These are phyloP conservation scores for Tetrahymena malaccensis DNA, from an alignment of 73 alveolate species.

Conservation along the genomic window DNA sequence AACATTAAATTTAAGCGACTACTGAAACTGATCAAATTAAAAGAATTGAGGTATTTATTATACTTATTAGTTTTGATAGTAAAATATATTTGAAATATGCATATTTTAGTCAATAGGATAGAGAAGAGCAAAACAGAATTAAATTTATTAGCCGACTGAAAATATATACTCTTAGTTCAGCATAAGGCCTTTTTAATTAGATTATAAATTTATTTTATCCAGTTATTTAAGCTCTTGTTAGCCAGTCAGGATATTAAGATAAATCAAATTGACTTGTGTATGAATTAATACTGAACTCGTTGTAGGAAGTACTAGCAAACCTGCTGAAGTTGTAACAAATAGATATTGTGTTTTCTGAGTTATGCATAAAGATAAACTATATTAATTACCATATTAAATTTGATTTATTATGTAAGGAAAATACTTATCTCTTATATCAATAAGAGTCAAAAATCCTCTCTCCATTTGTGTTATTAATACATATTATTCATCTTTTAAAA, in stretches of 20 bases:
- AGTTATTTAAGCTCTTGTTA: neutral
- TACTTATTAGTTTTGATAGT: neutral
- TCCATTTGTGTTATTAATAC: neutral
- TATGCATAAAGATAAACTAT: neutral
- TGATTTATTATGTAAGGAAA: neutral
- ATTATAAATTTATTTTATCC: neutral
- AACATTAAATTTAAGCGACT: neutral
- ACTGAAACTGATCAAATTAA: neutral
- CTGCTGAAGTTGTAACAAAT: neutral
- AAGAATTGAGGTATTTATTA: neutral
- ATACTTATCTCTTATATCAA: neutral
- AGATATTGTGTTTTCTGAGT: neutral
- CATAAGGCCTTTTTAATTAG: neutral
- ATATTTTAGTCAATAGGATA: neutral
- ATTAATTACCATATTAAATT: neutral
- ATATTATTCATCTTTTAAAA: neutral
- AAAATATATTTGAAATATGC: neutral
- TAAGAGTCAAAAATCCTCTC: neutral
- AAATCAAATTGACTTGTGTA: neutral
- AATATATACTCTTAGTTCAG: neutral
- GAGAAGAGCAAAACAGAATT: neutral
- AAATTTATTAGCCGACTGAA: neutral
- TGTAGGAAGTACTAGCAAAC: neutral
- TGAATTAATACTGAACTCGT: neutral
- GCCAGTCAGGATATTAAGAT: neutral